Evolutionary conservation across 306 rosid species (phyloP).

Genomic region (Fragaria vesca): DNA sequence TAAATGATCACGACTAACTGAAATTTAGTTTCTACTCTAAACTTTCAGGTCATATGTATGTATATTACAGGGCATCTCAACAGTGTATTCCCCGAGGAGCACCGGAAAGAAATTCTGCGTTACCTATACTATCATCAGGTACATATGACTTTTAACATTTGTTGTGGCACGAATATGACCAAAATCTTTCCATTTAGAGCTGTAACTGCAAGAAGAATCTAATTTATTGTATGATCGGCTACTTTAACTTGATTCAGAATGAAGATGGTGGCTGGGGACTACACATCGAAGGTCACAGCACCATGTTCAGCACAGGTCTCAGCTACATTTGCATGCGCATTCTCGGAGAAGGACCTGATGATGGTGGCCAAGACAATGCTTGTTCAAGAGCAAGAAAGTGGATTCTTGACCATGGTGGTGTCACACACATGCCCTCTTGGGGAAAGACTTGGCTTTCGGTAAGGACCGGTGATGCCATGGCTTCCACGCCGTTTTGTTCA

Average conservation of each 20-base stretch:
- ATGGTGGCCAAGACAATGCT: constrained; percentile 56
- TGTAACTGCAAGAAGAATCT: too few relatives aligned
- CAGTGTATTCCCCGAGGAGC: constrained; percentile 38
- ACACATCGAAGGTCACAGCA: constrained; percentile 65
- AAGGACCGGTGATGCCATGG: neutral
- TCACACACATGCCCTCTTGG: constrained; percentile 71
- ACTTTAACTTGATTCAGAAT: constrained; percentile 38
- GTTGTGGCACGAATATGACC: neutral
- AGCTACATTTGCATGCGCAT: constrained; percentile 66
- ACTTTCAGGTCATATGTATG: constrained; percentile 52
- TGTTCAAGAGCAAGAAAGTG: constrained; percentile 64
- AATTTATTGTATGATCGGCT: too few relatives aligned
- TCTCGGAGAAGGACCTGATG: constrained; percentile 54
- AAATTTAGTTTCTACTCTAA: neutral
- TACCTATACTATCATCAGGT: constrained; percentile 73
- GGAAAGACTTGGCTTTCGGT: constrained; percentile 87
- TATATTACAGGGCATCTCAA: constrained; percentile 65
- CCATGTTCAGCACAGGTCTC: constrained; percentile 66
- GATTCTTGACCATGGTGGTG: constrained; percentile 72
- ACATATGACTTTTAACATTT: neutral
- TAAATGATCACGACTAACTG: neutral
- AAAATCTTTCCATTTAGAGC: too few relatives aligned
- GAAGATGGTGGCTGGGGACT: constrained; percentile 85
- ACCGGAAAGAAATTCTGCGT: constrained; percentile 65
- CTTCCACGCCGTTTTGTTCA: neutral